Base-by-base conservation (phyloP, 2,329 filamentous ascomycete species). In the Fusarium dimerum region DNA sequence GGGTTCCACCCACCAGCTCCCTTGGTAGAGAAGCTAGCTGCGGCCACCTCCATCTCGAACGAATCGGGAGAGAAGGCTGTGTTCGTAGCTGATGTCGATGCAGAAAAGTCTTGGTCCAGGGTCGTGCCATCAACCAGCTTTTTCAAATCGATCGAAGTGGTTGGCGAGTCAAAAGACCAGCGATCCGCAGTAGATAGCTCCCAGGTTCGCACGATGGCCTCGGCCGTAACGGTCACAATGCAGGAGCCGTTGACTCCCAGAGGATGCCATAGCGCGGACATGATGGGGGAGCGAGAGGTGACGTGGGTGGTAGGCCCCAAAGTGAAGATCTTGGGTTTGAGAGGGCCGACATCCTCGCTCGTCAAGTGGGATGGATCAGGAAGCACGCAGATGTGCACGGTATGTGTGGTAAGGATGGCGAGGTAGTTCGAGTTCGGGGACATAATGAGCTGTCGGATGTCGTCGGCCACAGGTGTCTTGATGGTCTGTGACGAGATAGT, bases 221-320 rank as follows among this genome's bases (percentile, higher is more conserved):
- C 92, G 47, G 85, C 84, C 2, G 94, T 96, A 40, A 97, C 82
- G 0, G 94, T 97, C 17, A 97, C 88, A 32, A 99, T 75, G 49
- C 90, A 92, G 18, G 85, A 86, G 32, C 89, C 89, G 55, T 88
- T 84, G 11, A 93, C 86, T 2, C 92, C 92, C 1, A 97, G 78
- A 1, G 94, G 94, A 73, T 99, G 94, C 93, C 94, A 99, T 52
- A 97, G 65, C 5, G 87, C 89, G 1, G 91, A 90, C 18, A 87
- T 86, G 51, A 99, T 80, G 2, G 90, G 84, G 8, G 91, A 84
- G 60, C 92, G 87, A 43, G 93, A 90, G 45, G 92, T 87, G 45
- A 97, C 91, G 71, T 97, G 93, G 4, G 89, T 92, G 3, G 91
- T 95, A 30, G 92, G 92, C 1, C 93, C 93, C n/a, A 97, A 79